Evolutionary conservation across 139 green algal species (phyloP).

Genomic region (Eudorina sp.): DNA sequence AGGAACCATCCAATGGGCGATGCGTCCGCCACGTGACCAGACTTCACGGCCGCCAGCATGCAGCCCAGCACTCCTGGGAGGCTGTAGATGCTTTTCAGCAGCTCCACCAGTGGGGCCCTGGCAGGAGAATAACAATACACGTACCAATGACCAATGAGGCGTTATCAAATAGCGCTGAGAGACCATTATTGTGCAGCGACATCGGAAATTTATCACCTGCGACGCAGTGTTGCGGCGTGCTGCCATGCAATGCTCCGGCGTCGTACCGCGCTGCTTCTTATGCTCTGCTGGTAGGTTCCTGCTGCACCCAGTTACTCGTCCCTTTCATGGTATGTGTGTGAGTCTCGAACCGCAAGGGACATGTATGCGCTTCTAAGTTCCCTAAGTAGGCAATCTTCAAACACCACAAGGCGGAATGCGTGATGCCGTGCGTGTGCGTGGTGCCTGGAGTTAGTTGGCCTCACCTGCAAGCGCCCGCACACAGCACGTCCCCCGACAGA

Average conservation of each 20-base stretch:
- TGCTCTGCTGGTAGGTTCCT: too few relatives aligned
- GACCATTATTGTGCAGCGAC: background rate
- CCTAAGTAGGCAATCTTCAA: too few relatives aligned
- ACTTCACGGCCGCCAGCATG: constrained; percentile 15
- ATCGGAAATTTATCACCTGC: background rate
- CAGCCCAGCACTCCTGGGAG: constrained; percentile 29
- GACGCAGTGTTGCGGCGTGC: background rate
- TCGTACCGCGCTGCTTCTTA: background rate
- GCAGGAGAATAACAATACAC: background rate
- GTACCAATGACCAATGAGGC: background rate
- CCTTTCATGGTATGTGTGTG: too few relatives aligned
- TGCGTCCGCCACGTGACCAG: background rate
- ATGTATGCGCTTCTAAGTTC: too few relatives aligned
- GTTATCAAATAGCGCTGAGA: background rate
- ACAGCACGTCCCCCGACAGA: too few relatives aligned
- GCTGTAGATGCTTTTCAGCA: constrained; percentile 44
- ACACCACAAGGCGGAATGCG: too few relatives aligned
- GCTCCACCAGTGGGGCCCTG: constrained; percentile 28
- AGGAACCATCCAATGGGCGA: constrained; percentile 54
- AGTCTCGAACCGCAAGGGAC: too few relatives aligned
- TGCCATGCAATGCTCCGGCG: background rate
- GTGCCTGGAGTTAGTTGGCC: too few relatives aligned
- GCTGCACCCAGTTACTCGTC: too few relatives aligned
- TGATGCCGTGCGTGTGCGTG: too few relatives aligned
- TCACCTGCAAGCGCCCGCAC: too few relatives aligned